A percentile compares a stretch with the other conserved stretches of the same genome.
These are phyloP conservation scores for Coniochaeta pulveracea DNA, from an alignment of 2,329 filamentous ascomycete species.

Conservation along the genomic window DNA sequence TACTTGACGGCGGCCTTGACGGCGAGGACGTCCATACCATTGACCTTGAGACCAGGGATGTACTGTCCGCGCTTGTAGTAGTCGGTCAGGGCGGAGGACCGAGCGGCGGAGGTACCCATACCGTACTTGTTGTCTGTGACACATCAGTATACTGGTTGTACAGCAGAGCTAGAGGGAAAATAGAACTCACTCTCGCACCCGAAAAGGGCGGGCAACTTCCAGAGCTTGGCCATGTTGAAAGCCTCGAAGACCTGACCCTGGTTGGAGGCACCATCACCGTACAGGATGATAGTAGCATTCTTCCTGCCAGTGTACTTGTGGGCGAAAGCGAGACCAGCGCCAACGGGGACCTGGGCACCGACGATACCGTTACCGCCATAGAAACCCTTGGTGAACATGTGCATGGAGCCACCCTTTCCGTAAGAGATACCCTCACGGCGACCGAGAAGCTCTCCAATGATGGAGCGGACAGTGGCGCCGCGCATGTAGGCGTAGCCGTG, in stretches of 20 bases:
- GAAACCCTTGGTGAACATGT: conserved; percentile 98
- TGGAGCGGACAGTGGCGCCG: conserved; percentile 77
- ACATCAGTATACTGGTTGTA: no score
- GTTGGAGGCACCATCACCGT: conserved; percentile 97
- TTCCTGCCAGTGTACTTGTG: conserved; percentile 87
- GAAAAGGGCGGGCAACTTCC: conserved; percentile 91
- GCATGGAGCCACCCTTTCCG: conserved; percentile 99
- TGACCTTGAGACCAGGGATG: conserved; percentile 98
- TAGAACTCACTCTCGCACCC: conserved; percentile 90
- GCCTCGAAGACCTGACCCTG: conserved; percentile 99
- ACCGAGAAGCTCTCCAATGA: conserved; percentile 92
- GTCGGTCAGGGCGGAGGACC: conserved; percentile 90
- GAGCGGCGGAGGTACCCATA: conserved; percentile 94
- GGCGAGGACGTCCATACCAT: conserved; percentile 97
- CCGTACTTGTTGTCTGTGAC: conserved; percentile 98
- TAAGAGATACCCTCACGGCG: conserved; percentile 94
- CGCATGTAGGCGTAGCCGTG: conserved; percentile 98
- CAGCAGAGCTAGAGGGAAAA: no score
- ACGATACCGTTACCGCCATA: conserved; percentile 99
- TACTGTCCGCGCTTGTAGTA: conserved; percentile 99
- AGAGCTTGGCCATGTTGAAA: conserved; percentile 99
- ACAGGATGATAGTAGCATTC: conserved; percentile 79
- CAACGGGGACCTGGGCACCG: conserved; percentile 94
- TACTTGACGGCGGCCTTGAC: conserved; percentile 94
- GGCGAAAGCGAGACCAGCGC: conserved; percentile 91